These are phyloP conservation scores for Lepiota venenata DNA, from an alignment of 768 basidiomycete species.

Conservation along the genomic window DNA sequence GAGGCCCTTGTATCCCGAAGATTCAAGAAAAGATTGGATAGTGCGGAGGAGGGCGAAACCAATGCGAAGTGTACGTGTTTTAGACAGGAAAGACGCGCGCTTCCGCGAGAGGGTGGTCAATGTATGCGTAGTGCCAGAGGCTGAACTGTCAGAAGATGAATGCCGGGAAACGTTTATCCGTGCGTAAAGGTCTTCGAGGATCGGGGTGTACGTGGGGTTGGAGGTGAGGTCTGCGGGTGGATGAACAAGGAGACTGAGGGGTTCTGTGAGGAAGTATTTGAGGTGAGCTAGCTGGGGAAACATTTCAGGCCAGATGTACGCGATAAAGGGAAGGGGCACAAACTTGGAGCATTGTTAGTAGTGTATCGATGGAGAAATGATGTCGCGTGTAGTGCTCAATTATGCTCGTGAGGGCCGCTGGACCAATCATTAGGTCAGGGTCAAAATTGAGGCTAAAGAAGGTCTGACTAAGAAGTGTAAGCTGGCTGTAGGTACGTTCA, in stretches of 20 bases:
- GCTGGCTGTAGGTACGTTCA: background rate
- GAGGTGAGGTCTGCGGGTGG: background rate
- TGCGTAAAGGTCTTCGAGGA: background rate
- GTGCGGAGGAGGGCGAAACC: constrained; percentile 44
- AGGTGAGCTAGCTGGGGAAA: constrained; percentile 54
- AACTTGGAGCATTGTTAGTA: constrained; percentile 63
- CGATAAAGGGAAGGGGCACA: constrained; percentile 7
- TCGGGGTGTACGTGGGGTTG: background rate
- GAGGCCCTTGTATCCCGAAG: constrained; percentile 39
- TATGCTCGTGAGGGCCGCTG: constrained; percentile 50
- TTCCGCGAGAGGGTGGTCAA: background rate
- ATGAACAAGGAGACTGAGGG: constrained; percentile 42
- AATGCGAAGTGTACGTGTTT: constrained; percentile 30
- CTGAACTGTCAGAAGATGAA: background rate
- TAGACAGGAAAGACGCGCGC: constrained; percentile 11
- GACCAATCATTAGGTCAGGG: constrained; percentile 60
- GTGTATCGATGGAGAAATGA: constrained; percentile 51
- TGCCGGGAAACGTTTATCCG: background rate
- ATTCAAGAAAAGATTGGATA: constrained; percentile 40
- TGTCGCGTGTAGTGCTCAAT: constrained; percentile 55
- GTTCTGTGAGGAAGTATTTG: constrained; percentile 65
- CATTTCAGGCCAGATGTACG: background rate
- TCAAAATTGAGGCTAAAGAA: constrained; percentile 66
- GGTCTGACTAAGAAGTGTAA: constrained; percentile 13
- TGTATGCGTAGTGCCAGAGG: background rate